A percentile compares a stretch with the other conserved stretches of the same genome.
phyloP scores from a whole-genome alignment of 73 alveolate genomes.

The Stentor roeselii region DNA sequence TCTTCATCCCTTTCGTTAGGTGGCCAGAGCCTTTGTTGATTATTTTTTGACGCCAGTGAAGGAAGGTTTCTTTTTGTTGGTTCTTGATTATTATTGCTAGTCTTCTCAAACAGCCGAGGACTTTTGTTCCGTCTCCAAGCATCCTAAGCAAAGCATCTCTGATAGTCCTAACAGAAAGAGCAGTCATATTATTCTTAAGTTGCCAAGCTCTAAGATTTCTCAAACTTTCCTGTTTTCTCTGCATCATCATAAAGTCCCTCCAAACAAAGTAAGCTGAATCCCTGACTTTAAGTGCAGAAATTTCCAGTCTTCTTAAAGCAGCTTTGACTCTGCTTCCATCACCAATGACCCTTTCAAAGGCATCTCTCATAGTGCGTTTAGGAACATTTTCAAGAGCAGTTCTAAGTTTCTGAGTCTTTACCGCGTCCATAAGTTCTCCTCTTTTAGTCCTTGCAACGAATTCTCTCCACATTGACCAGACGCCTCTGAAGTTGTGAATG shows the following conservation, averaged over 20 bases:
- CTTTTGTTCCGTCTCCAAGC: not conserved
- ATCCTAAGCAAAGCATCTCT: slow-evolving; percentile 17
- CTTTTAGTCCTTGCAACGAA: not conserved
- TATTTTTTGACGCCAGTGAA: not conserved
- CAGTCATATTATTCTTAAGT: not conserved
- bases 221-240: not conserved
- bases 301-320: slow-evolving; percentile 15
- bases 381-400: not conserved
- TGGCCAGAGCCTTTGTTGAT: not conserved
- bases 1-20: not conserved
- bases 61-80: not conserved
- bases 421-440: slow-evolving; percentile 6
- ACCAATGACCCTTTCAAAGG: not conserved
- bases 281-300: not conserved
- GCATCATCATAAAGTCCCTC: not conserved
- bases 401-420: not conserved
- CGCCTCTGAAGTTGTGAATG: not conserved
- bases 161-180: not conserved
- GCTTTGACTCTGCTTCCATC: slow-evolving; percentile 5
- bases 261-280: not conserved
- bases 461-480: not conserved
- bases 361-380: slow-evolving; percentile 6
- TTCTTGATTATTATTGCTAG: not conserved
- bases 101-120: not conserved
- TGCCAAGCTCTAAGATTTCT: not conserved